Base-by-base conservation (phyloP, 331 rosid species). In the Ulmus americana region DNA sequence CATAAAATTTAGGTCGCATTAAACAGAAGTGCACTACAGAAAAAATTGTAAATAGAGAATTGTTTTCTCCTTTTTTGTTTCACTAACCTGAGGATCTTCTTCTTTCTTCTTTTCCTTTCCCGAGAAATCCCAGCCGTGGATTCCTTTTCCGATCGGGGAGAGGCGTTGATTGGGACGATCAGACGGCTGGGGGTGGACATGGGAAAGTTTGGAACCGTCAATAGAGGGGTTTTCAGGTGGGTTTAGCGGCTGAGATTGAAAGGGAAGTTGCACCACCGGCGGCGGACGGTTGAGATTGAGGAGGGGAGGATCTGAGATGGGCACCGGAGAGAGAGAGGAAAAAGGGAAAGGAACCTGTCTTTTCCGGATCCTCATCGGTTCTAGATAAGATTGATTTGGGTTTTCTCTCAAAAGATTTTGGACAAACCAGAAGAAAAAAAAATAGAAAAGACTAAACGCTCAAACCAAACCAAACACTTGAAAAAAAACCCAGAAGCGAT, bases 291-390 rank as follows among this genome's bases (percentile, higher is more conserved):
- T 65, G 54, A 77, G 81, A 81, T 62, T 75, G 69, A 62, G 83
- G 81, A 67, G 71, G 83, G 90, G 71, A 82, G 90, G 96, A 91
- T 91, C 97, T 84, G 95, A 79, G 52, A 81, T 74, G 68, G 84
- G 75, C 35, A 75, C 53, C 64, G 95, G 77, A 13, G 80, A 75
- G 60, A 82, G 77, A 40, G 86, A 72, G 0, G 90, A 86, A 5
- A 83, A 77, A 46, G 97, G 78, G n/a, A 84, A 80, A 63, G 83
- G 78, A 7, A 70, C 73, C 56, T 63, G 83, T n/a, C 96, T 72
- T 75, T 91, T 88, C 45, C 95, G 90, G 90, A 91, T 91, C 84
- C 97, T 85, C 97, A 90, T 90, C 74, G 80, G 77, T 54, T 53
- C 2, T 62, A 70, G 74, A 72, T 42, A 51, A 56, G 45, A 58